These are phyloP conservation scores for Vanderwaltozyma yarrowii DNA, from an alignment of 805 yeast species.

Conservation along the genomic window DNA sequence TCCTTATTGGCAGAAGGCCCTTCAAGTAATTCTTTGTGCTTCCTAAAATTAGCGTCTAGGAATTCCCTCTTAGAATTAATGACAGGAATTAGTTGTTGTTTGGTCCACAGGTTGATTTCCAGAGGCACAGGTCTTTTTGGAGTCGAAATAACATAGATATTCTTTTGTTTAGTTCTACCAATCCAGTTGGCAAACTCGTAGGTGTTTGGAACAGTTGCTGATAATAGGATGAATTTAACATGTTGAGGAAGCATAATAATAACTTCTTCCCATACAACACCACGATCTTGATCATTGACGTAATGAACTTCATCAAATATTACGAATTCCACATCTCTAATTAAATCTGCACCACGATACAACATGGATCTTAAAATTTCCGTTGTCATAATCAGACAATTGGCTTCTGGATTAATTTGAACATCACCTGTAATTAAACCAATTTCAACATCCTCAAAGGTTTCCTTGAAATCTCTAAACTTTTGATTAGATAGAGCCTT, in stretches of 20 bases:
- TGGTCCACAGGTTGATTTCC: slow-evolving; percentile 80
- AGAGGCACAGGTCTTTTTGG: slow-evolving; percentile 95
- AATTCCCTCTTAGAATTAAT: slow-evolving; percentile 69
- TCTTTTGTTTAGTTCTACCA: slow-evolving; percentile 92
- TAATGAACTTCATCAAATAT: slow-evolving; percentile 97
- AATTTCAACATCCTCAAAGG: slow-evolving; percentile 73
- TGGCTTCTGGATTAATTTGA: slow-evolving; percentile 93
- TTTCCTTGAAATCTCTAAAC: slow-evolving; percentile 75
- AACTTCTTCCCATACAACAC: slow-evolving; percentile 99
- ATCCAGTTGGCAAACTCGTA: slow-evolving; percentile 98
- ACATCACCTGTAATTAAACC: slow-evolving; percentile 98
- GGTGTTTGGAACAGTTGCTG: slow-evolving; percentile 99
- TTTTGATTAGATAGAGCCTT: slow-evolving; percentile 86
- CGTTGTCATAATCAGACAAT: slow-evolving; percentile 94
- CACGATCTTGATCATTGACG: slow-evolving; percentile 93
- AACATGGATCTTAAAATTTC: slow-evolving; percentile 93
- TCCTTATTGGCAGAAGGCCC: slow-evolving; percentile 26
- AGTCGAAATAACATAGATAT: slow-evolving; percentile 91
- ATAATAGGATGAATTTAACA: slow-evolving; percentile 77
- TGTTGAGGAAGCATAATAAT: slow-evolving; percentile 97
- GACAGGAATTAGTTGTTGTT: slow-evolving; percentile 57
- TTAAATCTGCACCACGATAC: slow-evolving; percentile 91
- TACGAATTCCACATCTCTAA: slow-evolving; percentile 94
- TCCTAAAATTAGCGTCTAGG: slow-evolving; percentile 49
- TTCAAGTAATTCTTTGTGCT: slow-evolving; percentile 45